Conservation (phyloP, 2,329 filamentous ascomycete genomes). For the Xylariaceae sp. region DNA sequence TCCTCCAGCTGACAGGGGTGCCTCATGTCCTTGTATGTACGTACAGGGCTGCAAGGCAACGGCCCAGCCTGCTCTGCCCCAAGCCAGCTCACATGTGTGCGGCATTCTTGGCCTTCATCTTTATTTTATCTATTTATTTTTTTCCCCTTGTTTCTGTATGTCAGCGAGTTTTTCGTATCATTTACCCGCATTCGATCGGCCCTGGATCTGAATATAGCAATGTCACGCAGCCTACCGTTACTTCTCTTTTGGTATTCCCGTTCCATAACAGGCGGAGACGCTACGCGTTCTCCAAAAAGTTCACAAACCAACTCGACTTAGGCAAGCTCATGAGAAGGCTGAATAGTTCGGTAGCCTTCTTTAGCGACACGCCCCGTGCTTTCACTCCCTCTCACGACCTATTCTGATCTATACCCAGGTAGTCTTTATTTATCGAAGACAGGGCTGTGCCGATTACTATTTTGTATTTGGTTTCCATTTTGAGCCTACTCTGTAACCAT, state of each 20-base stretch:
- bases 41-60: constrained; percentile 31
- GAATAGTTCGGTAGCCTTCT: constrained; percentile 44
- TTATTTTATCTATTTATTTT: constrained; percentile 18
- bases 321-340: constrained; percentile 45
- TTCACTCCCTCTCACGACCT: constrained; percentile 38
- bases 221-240: constrained; percentile 46
- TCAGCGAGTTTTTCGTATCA: constrained; percentile 32
- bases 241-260: constrained; percentile 45
- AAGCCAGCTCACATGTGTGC: constrained; percentile 34
- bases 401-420: constrained; percentile 40
- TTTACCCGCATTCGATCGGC: constrained; percentile 40
- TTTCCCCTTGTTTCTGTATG: constrained; percentile 20
- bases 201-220: constrained; percentile 51
- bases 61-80: constrained; percentile 35
- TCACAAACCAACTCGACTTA: constrained; percentile 35
- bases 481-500: constrained; percentile 40
- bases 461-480: constrained; percentile 44
- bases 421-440: constrained; percentile 43
- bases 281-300: constrained; percentile 41
- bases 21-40: constrained; percentile 24
- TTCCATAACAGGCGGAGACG: constrained; percentile 48
- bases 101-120: constrained; percentile 27
- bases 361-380: constrained; percentile 39
- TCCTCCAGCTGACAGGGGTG: constrained; percentile 30
- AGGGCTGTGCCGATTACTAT: constrained; percentile 45